phyloP scores from a whole-genome alignment of 2,329 filamentous ascomycete genomes.

The Aspergillus sp. region DNA sequence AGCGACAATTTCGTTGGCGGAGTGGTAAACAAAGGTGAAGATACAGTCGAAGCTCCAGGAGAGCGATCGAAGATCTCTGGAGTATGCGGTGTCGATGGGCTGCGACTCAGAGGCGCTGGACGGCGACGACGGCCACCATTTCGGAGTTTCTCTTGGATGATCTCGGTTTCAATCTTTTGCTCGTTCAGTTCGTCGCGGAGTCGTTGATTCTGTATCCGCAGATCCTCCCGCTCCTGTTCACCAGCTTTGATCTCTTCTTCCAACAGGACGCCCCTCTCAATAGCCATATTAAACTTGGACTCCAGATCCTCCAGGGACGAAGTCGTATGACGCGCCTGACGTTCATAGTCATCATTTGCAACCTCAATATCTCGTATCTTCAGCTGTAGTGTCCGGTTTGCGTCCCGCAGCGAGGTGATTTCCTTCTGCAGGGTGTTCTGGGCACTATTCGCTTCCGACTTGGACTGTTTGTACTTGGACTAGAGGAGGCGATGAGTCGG shows the following conservation, averaged over 20 bases:
- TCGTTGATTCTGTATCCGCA: constrained; percentile 89
- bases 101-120: constrained; percentile 55
- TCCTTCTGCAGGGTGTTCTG: constrained; percentile 92
- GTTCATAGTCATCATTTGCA: constrained; percentile 96
- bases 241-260: constrained; percentile 92
- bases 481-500: constrained; percentile 41
- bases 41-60: constrained; percentile 78
- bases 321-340: constrained; percentile 91
- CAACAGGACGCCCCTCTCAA: constrained; percentile 89
- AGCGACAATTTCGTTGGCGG: constrained; percentile 74
- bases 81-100: constrained; percentile 61
- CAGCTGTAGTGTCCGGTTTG: constrained; percentile 79
- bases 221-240: constrained; percentile 85
- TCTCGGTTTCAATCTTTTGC: constrained; percentile 91
- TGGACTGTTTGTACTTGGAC: constrained; percentile 96
- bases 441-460: constrained; percentile 80
- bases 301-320: constrained; percentile 96
- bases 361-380: constrained; percentile 94
- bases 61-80: constrained; percentile 73
- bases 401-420: constrained; percentile 85
- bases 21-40: constrained; percentile 87
- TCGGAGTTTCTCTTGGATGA: constrained; percentile 90
- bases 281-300: constrained; percentile 92
- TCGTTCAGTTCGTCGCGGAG: constrained; percentile 90
- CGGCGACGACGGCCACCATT: constrained; percentile 62